Conservation (phyloP, 139 green algal genomes). For the Chlamydomonas asymmetrica region DNA sequence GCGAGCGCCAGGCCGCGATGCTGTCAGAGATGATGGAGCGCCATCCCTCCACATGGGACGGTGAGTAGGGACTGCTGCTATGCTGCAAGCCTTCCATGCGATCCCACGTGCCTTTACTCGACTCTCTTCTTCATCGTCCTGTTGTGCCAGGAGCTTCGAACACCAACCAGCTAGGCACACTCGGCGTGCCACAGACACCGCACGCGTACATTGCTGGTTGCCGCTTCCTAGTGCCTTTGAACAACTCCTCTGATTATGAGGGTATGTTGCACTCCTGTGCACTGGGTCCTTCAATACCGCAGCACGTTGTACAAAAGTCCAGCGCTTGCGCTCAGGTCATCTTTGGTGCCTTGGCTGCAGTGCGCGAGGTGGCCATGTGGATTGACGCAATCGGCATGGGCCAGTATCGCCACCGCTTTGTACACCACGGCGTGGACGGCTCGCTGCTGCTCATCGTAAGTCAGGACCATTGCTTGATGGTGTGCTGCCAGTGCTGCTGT, state of each 20-base stretch:
- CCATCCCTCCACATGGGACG: slow-evolving; percentile 38
- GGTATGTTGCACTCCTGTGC: not conserved
- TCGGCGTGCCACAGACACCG: not conserved
- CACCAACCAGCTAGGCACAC: not conserved
- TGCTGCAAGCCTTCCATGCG: too few relatives aligned
- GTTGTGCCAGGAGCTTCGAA: not conserved
- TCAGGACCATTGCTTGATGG: too few relatives aligned
- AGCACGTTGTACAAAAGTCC: not conserved
- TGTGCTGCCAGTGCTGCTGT: too few relatives aligned
- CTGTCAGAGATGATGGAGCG: slow-evolving; percentile 26
- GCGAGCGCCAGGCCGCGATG: slow-evolving; percentile 23
- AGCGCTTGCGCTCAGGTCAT: not conserved
- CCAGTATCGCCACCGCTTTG: slow-evolving; percentile 70
- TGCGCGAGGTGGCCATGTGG: slow-evolving; percentile 69
- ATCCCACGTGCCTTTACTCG: not conserved
- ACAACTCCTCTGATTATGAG: not conserved
- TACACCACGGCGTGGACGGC: slow-evolving; percentile 65
- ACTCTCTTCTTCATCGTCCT: too few relatives aligned
- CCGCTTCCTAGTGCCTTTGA: too few relatives aligned
- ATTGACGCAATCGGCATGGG: slow-evolving; percentile 65
- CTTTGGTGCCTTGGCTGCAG: slow-evolving; percentile 6
- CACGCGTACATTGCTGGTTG: too few relatives aligned
- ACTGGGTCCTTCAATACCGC: not conserved
- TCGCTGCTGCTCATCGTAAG: slow-evolving; percentile 56
- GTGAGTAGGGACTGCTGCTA: not conserved